Conservation (phyloP, 2,329 filamentous ascomycete species). For the Cadophora sp. region DNA sequence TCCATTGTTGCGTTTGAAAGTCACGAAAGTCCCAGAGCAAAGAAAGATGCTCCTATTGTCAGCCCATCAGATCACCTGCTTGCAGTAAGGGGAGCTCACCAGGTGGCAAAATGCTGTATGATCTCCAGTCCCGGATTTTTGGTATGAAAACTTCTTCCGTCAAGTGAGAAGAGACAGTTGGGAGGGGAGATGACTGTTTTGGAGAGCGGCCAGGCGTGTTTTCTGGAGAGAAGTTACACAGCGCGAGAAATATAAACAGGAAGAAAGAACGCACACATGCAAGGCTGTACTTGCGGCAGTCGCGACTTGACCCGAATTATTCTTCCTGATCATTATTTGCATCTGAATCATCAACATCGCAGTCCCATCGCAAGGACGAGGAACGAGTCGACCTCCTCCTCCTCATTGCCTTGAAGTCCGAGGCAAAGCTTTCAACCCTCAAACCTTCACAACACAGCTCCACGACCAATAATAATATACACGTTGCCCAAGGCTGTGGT, state of each 20-base stretch:
- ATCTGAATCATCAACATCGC: background rate
- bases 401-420: background rate
- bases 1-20: slow-evolving; percentile 32
- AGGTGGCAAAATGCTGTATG: background rate
- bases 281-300: background rate
- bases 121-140: background rate
- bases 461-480: slow-evolving; percentile 34
- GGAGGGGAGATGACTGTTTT: no score
- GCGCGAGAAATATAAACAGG: slow-evolving; percentile 8
- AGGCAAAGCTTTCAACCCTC: background rate
- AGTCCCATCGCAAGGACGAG: slow-evolving; percentile 24
- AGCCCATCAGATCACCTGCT: background rate
- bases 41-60: background rate
- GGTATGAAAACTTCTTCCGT: background rate
- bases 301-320: slow-evolving; percentile 8
- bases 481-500: slow-evolving; percentile 36
- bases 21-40: background rate
- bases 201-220: no score
- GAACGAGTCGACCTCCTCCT: slow-evolving; percentile 1
- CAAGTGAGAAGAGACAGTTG: no score
- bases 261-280: background rate
- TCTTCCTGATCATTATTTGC: background rate
- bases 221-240: slow-evolving; percentile 4
- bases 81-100: background rate
- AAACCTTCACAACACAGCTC: background rate